Base-by-base conservation (phyloP, 345 rosid species). In the Mercurialis annua region DNA sequence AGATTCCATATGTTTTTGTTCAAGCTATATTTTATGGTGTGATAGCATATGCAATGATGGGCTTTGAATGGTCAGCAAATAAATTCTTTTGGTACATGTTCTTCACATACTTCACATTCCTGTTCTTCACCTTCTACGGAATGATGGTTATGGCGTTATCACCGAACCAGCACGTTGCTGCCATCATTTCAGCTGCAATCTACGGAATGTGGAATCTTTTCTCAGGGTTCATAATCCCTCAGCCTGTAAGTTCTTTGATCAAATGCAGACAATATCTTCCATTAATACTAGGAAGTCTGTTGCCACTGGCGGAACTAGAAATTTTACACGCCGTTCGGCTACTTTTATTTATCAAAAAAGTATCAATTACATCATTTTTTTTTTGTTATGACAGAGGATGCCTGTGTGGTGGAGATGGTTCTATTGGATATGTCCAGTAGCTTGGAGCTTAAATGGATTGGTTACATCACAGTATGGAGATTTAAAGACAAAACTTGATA, bases 321-420 rank as follows among this genome's bases (percentile, higher is more conserved):
- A n/a, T n/a, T n/a, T n/a, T n/a, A n/a, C n/a, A n/a, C n/a, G n/a
- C n/a, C n/a, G n/a, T n/a, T n/a, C 8, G 12, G 5, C n/a, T 12
- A 2, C 21, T 2, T 3, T 6, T 10, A 16, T 14, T 14, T 46
- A 12, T 10, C 0, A 46, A 46, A 46, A 44, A 7, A 46, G 14
- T 10, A 18, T 48, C 6, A 2, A 6, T n/a, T 20, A 5, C 8
- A 7, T n/a, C 10, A 20, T 6, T 47, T 11, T 55, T 27, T 29
- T 27, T 10, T 26, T 27, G 17, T 10, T 15, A 20, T 59, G 15
- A 11, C 83, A 82, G 81, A 76, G 73, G 29, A 79, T 77, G 5
- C 83, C 85, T 0, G 49, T 75, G 15, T 82, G 85, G 85, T 82
- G 80, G 81, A 77, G 68, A 70, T 82, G 85, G 85, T 82, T 71